Evolutionary conservation across 1,139 yeast genomes (phyloP), one percentile per base, ranked within the genome.

Genomic region (Hemisphaericaspora xylanilytica): DNA sequence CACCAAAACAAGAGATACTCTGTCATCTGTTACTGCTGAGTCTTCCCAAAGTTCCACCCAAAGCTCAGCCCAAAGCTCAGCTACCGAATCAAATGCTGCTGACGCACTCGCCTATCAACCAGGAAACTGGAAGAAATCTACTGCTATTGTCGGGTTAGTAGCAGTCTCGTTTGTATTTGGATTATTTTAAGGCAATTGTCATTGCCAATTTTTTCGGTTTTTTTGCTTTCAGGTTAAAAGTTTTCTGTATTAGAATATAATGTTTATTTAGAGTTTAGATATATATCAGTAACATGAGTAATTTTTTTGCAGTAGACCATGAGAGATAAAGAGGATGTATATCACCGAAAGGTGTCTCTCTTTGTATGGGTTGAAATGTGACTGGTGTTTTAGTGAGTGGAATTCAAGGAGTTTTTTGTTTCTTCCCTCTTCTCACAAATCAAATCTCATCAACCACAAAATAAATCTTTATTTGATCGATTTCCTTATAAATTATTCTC

Each of bases 121-220:
- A 24, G 61, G 64, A 26, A 58, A 65, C 40, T 69, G 73, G 75
- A 70, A 70, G 58, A 65, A 56, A 53, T 61, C 70, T 27, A 58
- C 58, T 37, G 64, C 63, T 16, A 58, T 70, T 32, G 67, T 64
- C 34, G 68, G 66, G 39, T 40, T 70, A 39, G 58, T 70, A 41
- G 74, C 72, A 33, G 45, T 59, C 45, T 59, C 72, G 32, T 65
- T 69, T 47, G 38, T 68, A 32, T 54, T 65, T 48, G 66, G 65
- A 53, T 42, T 65, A 39, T 42, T 59, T 50, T 67, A 59, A 55
- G 18, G 11, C 26, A 45, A 42, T 34, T 20, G 8, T 6, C 21
- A 20, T 6, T 20, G 5, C 8, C 21, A 5, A 6, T 20, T 8
- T 20, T 20, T 20, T 6, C 8, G 21, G 5, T 5, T 20, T 20